These are phyloP conservation scores for Daedaleopsis nitida DNA, from an alignment of 768 basidiomycete species.

Conservation along the genomic window DNA sequence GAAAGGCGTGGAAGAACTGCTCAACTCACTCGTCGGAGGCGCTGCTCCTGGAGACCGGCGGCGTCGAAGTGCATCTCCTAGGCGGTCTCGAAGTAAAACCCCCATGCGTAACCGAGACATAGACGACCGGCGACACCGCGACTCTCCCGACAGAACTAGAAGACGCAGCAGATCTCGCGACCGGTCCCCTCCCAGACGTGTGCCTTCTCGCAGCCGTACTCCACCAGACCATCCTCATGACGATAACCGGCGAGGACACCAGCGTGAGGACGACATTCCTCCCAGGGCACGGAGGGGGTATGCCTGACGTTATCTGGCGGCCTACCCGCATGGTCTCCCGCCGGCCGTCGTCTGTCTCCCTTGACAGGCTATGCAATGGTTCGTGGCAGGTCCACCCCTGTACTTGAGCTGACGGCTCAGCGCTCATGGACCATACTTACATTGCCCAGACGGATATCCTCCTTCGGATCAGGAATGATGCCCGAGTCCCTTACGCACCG, in stretches of 20 bases:
- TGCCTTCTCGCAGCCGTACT: slow-evolving; percentile 6
- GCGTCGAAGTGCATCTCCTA: slow-evolving; percentile 12
- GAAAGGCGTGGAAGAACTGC: slow-evolving; percentile 66
- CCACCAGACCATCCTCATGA: slow-evolving; percentile 6
- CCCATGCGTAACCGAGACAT: slow-evolving; percentile 10
- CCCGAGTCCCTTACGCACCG: not conserved
- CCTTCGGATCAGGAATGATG: not conserved
- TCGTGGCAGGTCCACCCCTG: not conserved
- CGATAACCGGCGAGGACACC: slow-evolving; percentile 7
- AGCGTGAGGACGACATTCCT: slow-evolving; percentile 6
- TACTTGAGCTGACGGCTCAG: not conserved
- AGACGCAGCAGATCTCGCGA: slow-evolving; percentile 11
- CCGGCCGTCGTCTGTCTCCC: not conserved
- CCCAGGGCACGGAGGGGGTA: slow-evolving; percentile 15
- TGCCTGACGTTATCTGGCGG: slow-evolving; percentile 16
- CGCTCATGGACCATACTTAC: not conserved
- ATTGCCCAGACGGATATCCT: not conserved
- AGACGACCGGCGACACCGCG: slow-evolving; percentile 8
- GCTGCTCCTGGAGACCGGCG: slow-evolving; percentile 3
- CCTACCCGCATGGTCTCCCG: not conserved
- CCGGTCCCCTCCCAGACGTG: slow-evolving; percentile 10
- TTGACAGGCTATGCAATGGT: not conserved
- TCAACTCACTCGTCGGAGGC: slow-evolving; percentile 49
- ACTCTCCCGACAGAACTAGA: slow-evolving; percentile 10
- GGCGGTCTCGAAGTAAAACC: slow-evolving; percentile 20